Base-by-base conservation (phyloP, 768 basidiomycete species). In the Russula virescens region DNA sequence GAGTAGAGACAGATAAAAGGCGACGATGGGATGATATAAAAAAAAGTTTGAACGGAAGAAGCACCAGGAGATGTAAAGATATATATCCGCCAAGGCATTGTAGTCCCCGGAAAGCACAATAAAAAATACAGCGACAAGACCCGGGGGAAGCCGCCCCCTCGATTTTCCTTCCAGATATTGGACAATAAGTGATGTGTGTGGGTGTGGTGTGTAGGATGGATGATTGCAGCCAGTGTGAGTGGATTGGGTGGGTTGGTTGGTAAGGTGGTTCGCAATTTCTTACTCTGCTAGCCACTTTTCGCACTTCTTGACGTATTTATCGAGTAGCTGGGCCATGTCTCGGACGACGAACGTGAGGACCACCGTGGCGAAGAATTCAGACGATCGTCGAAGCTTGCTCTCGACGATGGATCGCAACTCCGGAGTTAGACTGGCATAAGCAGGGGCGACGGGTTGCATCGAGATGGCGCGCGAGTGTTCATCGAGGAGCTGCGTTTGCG, bases 291-390 rank as follows among this genome's bases (percentile, higher is more conserved):
- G 80, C 89, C 91, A 92, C 75, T 91, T 92, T 76, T 92, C 92
- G 75, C 90, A 91, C 73, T 91, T 90, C 81, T 94, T 94, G 66
- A 87, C 89, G 73, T 94, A 94, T 76, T 95, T 94, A 79, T 95
- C 94, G 64, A 95, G 79, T 54, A 95, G 75, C 69, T 88, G 85
- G 46, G 90, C 89, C 66, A 94, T 79, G 73, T 94, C 92, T 57
- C 86, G 85, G 69, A 96, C 85, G 69, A 96, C 91, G 72, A 96
- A 94, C 19, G 89, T 89, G 53, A 94, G 79, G 58, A 96, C 84
- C 64, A 94, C 91, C 57, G 81, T 89, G 26, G 89, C 89, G 68
- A 95, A 96, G 73, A 96, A 96, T 70, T 95, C 91, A n/a, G 91
- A 92, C 38, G 85, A 81, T 65, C 88, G 87, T 71, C 83, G 86